Conservation (phyloP, 2,329 filamentous ascomycete genomes). For the Stagonosporopsis chrysanthemi region DNA sequence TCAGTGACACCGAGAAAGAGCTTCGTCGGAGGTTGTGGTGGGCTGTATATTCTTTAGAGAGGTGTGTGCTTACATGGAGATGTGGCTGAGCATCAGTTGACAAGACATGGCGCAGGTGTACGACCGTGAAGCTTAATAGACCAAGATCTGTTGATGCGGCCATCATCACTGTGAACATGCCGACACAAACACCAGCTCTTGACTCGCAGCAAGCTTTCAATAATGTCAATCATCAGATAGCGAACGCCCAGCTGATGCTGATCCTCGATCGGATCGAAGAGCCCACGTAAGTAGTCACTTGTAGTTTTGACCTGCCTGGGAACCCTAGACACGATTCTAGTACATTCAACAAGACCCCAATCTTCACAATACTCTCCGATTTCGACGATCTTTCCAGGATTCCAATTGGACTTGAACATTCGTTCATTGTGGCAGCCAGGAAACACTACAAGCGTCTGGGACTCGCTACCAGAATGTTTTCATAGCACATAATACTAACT, state of each 20-base stretch:
- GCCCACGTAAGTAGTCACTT: not conserved
- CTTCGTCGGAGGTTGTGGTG: slow-evolving; percentile 11
- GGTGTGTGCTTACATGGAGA: not conserved
- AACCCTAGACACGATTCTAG: too few species aligned
- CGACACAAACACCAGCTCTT: not conserved
- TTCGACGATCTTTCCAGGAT: not conserved
- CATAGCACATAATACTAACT: not conserved
- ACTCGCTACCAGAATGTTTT: not conserved
- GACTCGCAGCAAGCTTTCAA: slow-evolving; percentile 7
- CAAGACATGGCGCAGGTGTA: not conserved
- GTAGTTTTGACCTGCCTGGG: not conserved
- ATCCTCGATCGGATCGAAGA: slow-evolving; percentile 9
- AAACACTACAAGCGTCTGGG: too few species aligned
- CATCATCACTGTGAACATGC: not conserved
- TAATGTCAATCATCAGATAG: slow-evolving; percentile 9
- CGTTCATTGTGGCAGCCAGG: too few species aligned
- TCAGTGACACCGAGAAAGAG: slow-evolving; percentile 4
- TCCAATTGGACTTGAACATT: too few species aligned
- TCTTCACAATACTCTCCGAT: not conserved
- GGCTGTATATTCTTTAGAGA: slow-evolving; percentile 8
- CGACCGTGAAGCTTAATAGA: slow-evolving; percentile 8
- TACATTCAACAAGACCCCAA: not conserved
- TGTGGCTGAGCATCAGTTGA: not conserved
- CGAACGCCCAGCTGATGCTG: slow-evolving; percentile 12
- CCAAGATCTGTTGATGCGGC: slow-evolving; percentile 1